Conservation (phyloP, 306 rosid genomes). For the Castanospermum australe region DNA sequence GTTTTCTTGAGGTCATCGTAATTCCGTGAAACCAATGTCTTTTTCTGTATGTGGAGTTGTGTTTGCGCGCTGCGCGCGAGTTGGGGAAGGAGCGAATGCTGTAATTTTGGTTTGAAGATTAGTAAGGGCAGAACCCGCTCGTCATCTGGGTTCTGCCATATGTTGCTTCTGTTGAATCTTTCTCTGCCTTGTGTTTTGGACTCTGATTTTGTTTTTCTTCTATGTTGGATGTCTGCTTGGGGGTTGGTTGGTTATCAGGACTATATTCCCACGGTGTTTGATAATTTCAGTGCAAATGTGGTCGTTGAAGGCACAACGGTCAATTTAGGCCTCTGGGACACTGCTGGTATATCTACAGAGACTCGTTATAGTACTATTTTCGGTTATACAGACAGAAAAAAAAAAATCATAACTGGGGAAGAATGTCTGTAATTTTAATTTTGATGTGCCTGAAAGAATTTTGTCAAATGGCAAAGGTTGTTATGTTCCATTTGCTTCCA, state of each 20-base stretch:
- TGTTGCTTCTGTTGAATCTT: neutral
- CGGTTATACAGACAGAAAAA: neutral
- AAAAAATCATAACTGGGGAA: neutral
- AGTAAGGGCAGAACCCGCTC: neutral
- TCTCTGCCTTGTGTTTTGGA: slow-evolving; percentile 8
- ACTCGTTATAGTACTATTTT: neutral
- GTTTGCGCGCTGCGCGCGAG: neutral
- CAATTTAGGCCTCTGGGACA: slow-evolving; percentile 94
- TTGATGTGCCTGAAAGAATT: neutral
- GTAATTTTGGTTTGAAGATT: neutral
- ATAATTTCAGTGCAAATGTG: slow-evolving; percentile 95
- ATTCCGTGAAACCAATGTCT: neutral
- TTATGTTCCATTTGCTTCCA: slow-evolving; percentile 2
- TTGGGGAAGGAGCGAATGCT: neutral
- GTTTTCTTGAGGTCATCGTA: slow-evolving; percentile 24
- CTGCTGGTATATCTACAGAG: slow-evolving; percentile 61
- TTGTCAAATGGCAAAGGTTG: slow-evolving; percentile 25
- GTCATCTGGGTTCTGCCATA: slow-evolving; percentile 7
- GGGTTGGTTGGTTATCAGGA: slow-evolving; percentile 52
- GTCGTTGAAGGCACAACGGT: slow-evolving; percentile 84
- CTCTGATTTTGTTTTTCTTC: slow-evolving; percentile 1
- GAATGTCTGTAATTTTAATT: neutral
- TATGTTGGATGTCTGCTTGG: neutral
- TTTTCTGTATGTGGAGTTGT: neutral
- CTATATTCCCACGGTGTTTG: slow-evolving; percentile 89